These are phyloP conservation scores for Rubia occidens DNA, from an alignment of 305 asterid genomes.

Conservation along the genomic window DNA sequence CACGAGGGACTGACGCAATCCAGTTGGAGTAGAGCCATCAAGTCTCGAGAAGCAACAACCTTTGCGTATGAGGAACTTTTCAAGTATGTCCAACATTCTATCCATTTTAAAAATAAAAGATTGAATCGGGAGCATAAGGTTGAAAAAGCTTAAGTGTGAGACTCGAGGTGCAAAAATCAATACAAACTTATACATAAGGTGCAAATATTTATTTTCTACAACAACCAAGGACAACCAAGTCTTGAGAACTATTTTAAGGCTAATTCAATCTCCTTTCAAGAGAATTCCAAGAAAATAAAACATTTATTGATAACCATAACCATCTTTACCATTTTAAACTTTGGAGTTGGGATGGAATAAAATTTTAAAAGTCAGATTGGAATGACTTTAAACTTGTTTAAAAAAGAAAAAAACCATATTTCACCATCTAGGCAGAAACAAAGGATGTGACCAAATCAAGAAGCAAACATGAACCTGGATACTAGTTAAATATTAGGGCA, in stretches of 20 bases:
- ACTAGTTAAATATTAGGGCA: not conserved
- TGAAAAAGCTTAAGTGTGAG: not conserved
- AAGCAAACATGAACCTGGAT: not conserved
- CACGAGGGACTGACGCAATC: conserved; percentile 78
- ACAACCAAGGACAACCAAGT: not conserved
- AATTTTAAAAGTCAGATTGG: not conserved
- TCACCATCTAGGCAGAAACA: not conserved
- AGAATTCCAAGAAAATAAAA: too few species aligned
- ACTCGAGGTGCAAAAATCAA: not conserved
- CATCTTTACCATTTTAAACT: conserved; percentile 1
- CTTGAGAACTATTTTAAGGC: not conserved
- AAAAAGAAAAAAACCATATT: too few species aligned
- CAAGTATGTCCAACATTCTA: conserved; percentile 96
- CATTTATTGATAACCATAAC: not conserved
- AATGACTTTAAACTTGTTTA: not conserved
- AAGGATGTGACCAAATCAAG: not conserved
- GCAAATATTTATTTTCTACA: not conserved
- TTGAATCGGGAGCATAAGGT: not conserved
- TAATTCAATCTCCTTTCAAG: not conserved
- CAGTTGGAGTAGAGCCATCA: conserved; percentile 89
- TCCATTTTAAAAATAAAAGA: conserved; percentile 3
- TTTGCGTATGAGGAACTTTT: conserved; percentile 81
- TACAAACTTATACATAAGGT: not conserved
- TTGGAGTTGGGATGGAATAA: not conserved
- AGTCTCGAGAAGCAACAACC: conserved; percentile 84